Base-by-base conservation (phyloP, 1,139 yeast genomes). In the Entelexis paramagnoliae region DNA sequence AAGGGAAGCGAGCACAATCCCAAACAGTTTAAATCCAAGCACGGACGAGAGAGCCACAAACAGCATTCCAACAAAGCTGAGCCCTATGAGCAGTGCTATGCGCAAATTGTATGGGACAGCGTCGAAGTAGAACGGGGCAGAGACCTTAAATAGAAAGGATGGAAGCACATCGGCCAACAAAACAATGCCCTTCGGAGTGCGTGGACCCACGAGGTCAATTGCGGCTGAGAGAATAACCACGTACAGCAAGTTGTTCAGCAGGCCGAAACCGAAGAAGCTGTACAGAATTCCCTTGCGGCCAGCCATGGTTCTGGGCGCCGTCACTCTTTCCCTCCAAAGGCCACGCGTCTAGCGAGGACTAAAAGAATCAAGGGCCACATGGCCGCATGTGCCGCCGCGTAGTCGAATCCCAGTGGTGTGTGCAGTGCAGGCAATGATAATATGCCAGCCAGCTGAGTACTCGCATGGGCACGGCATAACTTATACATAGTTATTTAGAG, bases 141-240 rank as follows among this genome's bases (percentile, higher is more conserved):
- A 53, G 9, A 83, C 55, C 64, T 91, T 91, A 58, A 87, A 68
- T 1, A 76, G 33, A 59, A 89, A 82, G 1, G 96, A 78, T 0
- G 98, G 97, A 34, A 85, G 59, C 34, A 91, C 86, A 64, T 91
- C 96, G 0, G 95, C 93, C 53, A 91, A 68, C 14, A 91, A 69
- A 4, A 91, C 95, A 7, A 82, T 71, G 0, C 95, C 91, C 65
- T 91, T 89, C 14, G 97, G 97, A 0, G 85, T 77, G 17, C 74
- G 62, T 0, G 86, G 77, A 0, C 96, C 96, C 1, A 89, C 96
- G 19, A 91, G 70, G 63, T 91, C 97, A 39, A 85, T 78, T 2
- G 97, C 97, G 0, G 97, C 95, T 0, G 95, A 81, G 20, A 91
- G 71, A 42, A 89, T 88, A 30, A 91, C 91, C 47, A 89, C 97